A percentile compares a stretch with the other conserved stretches of the same genome.
Evolutionary conservation across 495 filamentous ascomycete species (phyloP).

Genomic region (Amphirosellinia nigrospora): DNA sequence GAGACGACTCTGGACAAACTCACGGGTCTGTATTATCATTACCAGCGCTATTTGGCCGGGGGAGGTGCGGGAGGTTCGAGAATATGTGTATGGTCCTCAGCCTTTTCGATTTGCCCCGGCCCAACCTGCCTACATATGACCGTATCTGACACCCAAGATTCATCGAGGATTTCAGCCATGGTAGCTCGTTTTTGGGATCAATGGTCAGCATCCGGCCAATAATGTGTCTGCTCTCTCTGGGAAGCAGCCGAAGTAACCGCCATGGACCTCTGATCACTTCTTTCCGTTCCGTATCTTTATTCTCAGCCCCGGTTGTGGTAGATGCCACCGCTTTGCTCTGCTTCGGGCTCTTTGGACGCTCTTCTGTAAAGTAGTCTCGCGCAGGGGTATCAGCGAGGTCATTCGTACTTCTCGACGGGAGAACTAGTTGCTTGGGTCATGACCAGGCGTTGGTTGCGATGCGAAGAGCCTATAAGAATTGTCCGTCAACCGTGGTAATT

Average conservation of each 20-base stretch:
- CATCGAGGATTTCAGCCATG: conserved; percentile 81
- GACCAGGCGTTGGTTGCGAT: conserved; percentile 67
- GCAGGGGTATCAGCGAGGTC: conserved; percentile 44
- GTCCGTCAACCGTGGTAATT: conserved; percentile 87
- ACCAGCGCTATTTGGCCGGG: conserved; percentile 30
- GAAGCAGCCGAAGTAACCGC: conserved; percentile 88
- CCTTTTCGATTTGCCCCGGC: conserved; percentile 50
- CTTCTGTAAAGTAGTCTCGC: conserved; percentile 46
- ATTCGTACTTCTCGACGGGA: conserved; percentile 46
- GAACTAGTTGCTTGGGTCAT: conserved; percentile 53
- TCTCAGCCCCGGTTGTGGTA: conserved; percentile 35
- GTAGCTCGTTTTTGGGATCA: conserved; percentile 83
- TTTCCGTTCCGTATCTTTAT: conserved; percentile 57
- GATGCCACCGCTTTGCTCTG: conserved; percentile 26
- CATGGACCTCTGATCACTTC: conserved; percentile 91
- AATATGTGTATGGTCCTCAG: conserved; percentile 58
- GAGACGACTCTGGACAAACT: neutral
- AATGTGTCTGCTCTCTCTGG: conserved; percentile 86
- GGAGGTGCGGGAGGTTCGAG: conserved; percentile 56
- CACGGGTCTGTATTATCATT: neutral
- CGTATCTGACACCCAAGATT: conserved; percentile 86
- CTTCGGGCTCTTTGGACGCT: conserved; percentile 30
- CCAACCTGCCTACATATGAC: conserved; percentile 60
- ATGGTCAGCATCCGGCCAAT: conserved; percentile 93
- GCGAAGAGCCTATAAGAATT: conserved; percentile 95